phyloP scores from a whole-genome alignment of 306 rosid genomes.

The Sindora glabra region DNA sequence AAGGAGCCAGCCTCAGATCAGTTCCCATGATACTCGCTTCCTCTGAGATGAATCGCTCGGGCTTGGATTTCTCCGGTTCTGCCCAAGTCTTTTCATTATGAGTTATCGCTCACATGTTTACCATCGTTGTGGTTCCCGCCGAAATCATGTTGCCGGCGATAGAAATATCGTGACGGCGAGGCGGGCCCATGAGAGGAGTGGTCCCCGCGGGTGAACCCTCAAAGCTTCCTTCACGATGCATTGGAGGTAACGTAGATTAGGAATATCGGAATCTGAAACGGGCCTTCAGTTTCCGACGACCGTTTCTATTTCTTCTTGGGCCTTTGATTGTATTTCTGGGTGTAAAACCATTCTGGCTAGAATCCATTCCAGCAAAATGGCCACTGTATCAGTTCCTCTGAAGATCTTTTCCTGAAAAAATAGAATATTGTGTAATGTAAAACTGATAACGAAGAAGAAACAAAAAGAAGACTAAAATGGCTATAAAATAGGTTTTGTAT shows the following conservation, averaged over 20 bases:
- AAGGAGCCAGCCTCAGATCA: constrained; percentile 70
- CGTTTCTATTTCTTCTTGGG: constrained; percentile 36
- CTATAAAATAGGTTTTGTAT: neutral
- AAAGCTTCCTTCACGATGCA: constrained; percentile 66
- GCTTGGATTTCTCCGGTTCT: constrained; percentile 34
- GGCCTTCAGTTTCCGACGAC: neutral
- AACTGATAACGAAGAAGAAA: too few species aligned
- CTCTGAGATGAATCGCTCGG: constrained; percentile 40
- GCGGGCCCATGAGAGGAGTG: constrained; percentile 81
- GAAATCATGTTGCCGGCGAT: constrained; percentile 44
- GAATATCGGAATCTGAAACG: constrained; percentile 46
- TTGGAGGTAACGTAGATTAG: constrained; percentile 44
- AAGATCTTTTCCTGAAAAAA: constrained; percentile 71
- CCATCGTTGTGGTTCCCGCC: constrained; percentile 67
- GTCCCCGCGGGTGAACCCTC: constrained; percentile 79
- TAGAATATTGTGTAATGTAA: neutral
- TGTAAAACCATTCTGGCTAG: constrained; percentile 85
- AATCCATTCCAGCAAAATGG: constrained; percentile 76
- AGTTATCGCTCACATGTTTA: constrained; percentile 82
- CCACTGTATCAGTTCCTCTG: constrained; percentile 86
- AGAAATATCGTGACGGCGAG: constrained; percentile 52
- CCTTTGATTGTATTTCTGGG: constrained; percentile 61
- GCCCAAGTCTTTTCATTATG: constrained; percentile 48
- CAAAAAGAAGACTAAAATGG: neutral
- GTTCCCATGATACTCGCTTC: constrained; percentile 46